These are phyloP conservation scores for Fusarium tupiense DNA, from an alignment of 2,329 filamentous ascomycete genomes.

Conservation along the genomic window DNA sequence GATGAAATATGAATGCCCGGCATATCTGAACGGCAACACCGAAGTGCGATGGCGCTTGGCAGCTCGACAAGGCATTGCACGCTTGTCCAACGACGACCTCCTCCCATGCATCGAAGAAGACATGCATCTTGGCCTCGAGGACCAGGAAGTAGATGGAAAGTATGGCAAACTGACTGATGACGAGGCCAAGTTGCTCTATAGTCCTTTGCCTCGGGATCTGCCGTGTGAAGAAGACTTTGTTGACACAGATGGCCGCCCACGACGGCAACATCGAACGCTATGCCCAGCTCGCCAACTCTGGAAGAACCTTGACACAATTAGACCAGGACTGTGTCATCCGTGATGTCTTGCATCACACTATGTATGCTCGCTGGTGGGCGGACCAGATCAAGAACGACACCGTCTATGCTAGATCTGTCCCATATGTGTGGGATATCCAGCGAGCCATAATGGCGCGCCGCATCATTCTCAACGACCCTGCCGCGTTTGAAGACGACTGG, in stretches of 20 bases:
- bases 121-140: not conserved
- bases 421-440: not conserved
- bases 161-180: not conserved
- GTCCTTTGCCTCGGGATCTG: not conserved
- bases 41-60: not conserved
- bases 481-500: not conserved
- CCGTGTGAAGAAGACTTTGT: not conserved
- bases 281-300: not conserved
- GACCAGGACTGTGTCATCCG: not conserved
- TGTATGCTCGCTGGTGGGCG: not conserved
- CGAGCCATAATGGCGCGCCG: not conserved
- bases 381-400: not conserved
- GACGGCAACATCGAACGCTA: not conserved
- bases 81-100: not conserved
- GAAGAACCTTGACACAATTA: not conserved
- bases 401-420: not conserved
- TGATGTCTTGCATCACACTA: not conserved
- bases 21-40: not conserved
- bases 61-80: not conserved
- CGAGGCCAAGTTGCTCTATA: not conserved
- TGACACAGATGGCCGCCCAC: not conserved
- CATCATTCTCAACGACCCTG: not conserved
- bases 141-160: not conserved
- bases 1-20: not conserved
- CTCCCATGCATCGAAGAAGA: not conserved